Evolutionary conservation across 345 rosid species (phyloP).

Genomic region (Kernera saxatilis): DNA sequence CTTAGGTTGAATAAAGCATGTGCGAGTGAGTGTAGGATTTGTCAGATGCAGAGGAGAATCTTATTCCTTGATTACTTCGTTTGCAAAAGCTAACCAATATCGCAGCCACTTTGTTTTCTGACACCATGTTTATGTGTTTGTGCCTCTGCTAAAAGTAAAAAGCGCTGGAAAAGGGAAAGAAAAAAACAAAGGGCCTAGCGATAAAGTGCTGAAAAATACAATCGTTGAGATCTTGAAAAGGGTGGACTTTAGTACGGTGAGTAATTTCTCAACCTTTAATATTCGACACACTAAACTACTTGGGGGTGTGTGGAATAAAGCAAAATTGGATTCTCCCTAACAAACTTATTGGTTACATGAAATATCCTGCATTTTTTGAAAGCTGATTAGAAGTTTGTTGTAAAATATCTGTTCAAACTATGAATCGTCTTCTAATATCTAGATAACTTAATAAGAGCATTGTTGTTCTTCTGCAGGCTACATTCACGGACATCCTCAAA

Average conservation of each 20-base stretch:
- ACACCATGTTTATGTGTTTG: constrained; percentile 10
- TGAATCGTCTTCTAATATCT: neutral
- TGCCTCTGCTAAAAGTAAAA: constrained; percentile 38
- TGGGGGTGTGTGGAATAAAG: neutral
- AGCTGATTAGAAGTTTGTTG: constrained; percentile 4
- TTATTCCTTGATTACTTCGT: neutral
- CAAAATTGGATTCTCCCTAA: neutral
- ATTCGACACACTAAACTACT: neutral
- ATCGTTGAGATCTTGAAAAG: constrained; percentile 67
- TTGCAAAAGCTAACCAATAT: neutral
- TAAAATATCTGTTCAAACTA: neutral
- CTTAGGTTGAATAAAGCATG: neutral
- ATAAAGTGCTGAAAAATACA: constrained; percentile 57
- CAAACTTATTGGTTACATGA: neutral
- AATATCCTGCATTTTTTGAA: neutral
- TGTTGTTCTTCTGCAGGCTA: constrained; percentile 66
- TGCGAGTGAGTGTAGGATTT: neutral
- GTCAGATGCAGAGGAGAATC: neutral
- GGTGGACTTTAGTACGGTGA: constrained; percentile 88
- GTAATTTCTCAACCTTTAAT: constrained; percentile 23
- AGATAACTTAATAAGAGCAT: neutral
- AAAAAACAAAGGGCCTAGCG: constrained; percentile 51
- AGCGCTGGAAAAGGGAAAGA: constrained; percentile 59
- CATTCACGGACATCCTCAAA: constrained; percentile 89
- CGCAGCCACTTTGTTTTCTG: constrained; percentile 9